Conservation (phyloP, 2,329 filamentous ascomycete species). For the Clarireedia paspali region DNA sequence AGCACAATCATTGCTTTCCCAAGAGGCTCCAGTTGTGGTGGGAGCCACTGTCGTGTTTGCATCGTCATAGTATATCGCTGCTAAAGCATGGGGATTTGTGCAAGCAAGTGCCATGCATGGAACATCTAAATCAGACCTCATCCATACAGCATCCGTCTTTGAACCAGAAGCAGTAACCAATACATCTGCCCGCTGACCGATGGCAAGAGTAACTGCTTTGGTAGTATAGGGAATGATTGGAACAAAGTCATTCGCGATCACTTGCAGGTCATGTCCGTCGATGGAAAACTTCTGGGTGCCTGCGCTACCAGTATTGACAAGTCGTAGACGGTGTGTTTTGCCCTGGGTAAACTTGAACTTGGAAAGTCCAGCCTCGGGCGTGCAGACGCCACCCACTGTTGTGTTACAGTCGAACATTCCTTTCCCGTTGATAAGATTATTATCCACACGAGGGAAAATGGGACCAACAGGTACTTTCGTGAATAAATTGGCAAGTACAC, state of each 20-base stretch:
- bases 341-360: conserved; percentile 32
- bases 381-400: conserved; percentile 2
- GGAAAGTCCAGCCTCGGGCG: conserved; percentile 15
- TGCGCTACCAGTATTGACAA: conserved; percentile 38
- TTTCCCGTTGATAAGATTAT: conserved; percentile 23
- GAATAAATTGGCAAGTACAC: background rate
- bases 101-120: conserved; percentile 36
- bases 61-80: conserved; percentile 37
- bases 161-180: conserved; percentile 42
- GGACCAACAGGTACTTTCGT: conserved; percentile 1
- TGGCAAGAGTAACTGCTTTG: conserved; percentile 36
- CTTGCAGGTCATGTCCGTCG: conserved; percentile 47
- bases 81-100: conserved; percentile 44
- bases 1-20: conserved; percentile 9
- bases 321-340: conserved; percentile 36
- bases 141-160: conserved; percentile 47
- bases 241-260: conserved; percentile 50
- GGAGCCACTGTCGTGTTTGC: conserved; percentile 1
- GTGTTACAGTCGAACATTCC: conserved; percentile 13
- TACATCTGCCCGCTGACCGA: conserved; percentile 40
- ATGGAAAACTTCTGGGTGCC: conserved; percentile 35
- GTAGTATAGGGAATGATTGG: conserved; percentile 48
- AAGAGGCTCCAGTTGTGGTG: conserved; percentile 2
- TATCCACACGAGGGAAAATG: conserved; percentile 11
- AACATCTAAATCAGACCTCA: conserved; percentile 44